Base-by-base conservation (phyloP, 2,329 filamentous ascomycete species). In the Blumeriella jaapii region DNA sequence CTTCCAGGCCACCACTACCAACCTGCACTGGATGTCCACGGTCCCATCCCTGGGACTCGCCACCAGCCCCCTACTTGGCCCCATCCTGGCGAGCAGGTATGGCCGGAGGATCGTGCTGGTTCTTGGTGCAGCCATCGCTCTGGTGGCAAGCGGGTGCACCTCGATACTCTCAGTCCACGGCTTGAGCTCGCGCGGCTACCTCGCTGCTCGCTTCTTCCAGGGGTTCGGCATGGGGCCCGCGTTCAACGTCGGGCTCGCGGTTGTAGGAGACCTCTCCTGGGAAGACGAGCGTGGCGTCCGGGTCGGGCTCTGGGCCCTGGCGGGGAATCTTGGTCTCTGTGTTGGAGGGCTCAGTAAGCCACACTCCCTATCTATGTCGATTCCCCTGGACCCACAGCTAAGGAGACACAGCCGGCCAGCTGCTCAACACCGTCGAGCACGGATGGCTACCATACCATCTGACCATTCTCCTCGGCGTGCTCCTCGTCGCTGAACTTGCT, bases 201-300 rank as follows among this genome's bases (percentile, higher is more conserved):
- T 74, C 67, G 63, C 65, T n/a, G 67, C 66, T 2, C 56, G 71
- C 2, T 71, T 74, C 47, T 70, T 74, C 47, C 69, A 74, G 47
- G 70, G 70, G 0, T 57, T 74, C 7, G 69, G 69, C 0, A 67
- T 68, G 10, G 62, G 63, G 26, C 69, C 69, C 4, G 67, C 64
- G 1, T 60, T 66, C 4, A 72, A 65, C 2, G 65, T 74, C 9
- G 70, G 70, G 0, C 58, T 74, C 49, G 67, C 67, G 16, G 60
- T 71, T 41, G 60, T 71, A 38, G 65, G 65, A 41, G 68, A 71
- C 51, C 45, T 72, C 11, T 74, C 70, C 45, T 74, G 68, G 45
- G 67, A 72, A 45, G 63, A 71, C 44, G 63, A 73, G 48, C 58
- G 68, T 11, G 69, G 70, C 1, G 61, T 64, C 38, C 69, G 70